Percentiles rank a stretch among this genome's conserved stretches.
Evolutionary conservation across 2,329 filamentous ascomycete species (phyloP).

Genomic region (Colletotrichum higginsianum): DNA sequence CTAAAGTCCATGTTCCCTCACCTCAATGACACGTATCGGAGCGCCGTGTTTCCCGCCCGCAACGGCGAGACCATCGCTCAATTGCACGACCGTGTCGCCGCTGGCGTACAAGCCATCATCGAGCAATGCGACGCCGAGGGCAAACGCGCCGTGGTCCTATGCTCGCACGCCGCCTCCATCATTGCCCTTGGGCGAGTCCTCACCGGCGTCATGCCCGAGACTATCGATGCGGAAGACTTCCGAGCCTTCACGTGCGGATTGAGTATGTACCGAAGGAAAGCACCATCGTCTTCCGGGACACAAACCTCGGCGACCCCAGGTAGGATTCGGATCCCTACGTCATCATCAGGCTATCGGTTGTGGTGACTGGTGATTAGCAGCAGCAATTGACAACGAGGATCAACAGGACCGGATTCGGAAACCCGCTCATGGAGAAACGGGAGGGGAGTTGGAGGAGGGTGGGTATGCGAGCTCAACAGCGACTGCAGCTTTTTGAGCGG

Average conservation of each 20-base stretch:
- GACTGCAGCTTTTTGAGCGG: constrained; percentile 86
- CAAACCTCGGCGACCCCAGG: constrained; percentile 11
- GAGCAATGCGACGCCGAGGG: constrained; percentile 79
- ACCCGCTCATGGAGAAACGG: constrained; percentile 68
- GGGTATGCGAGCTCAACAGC: constrained; percentile 85
- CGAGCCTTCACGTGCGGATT: constrained; percentile 86
- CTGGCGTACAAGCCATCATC: constrained; percentile 79
- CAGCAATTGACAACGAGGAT: constrained; percentile 27
- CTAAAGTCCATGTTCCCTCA: constrained; percentile 79
- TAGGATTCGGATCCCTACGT: constrained; percentile 38
- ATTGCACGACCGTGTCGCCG: constrained; percentile 85
- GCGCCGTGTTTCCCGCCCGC: constrained; percentile 76
- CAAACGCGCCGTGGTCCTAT: constrained; percentile 82
- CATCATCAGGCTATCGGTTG: constrained; percentile 24
- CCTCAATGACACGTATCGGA: constrained; percentile 70
- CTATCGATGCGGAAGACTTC: constrained; percentile 84
- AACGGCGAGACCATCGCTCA: constrained; percentile 85
- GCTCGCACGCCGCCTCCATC: constrained; percentile 90
- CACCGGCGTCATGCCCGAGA: constrained; percentile 82
- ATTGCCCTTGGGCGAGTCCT: constrained; percentile 88
- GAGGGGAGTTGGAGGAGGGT: constrained; percentile 79
- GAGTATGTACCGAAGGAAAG: constrained; percentile 70
- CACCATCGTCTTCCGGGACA: constrained; percentile 24
- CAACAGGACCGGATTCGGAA: constrained; percentile 38
- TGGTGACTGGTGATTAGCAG: neutral